Evolutionary conservation across 2,329 filamentous ascomycete genomes (phyloP).

Genomic region (Trichoderma brevicompactum): DNA sequence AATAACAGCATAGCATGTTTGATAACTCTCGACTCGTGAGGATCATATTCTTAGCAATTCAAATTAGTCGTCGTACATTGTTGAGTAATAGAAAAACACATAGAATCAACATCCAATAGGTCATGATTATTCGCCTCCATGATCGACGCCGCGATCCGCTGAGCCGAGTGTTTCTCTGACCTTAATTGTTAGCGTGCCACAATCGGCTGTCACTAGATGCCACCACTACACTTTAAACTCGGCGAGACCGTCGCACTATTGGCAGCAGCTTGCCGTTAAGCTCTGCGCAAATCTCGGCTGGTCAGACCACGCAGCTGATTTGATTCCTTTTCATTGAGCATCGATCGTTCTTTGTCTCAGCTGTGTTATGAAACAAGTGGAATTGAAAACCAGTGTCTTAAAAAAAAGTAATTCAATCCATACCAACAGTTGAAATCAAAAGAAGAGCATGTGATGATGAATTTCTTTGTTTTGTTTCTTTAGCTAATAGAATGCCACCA

Average conservation of each 20-base stretch:
- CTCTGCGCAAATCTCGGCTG: background rate
- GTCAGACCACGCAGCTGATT: constrained; percentile 4
- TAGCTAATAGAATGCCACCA: background rate
- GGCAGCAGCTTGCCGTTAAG: background rate
- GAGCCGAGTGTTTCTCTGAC: background rate
- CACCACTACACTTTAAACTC: too few species aligned
- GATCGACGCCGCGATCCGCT: too few species aligned
- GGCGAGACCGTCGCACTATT: background rate
- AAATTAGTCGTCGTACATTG: too few species aligned
- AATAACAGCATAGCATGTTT: too few species aligned
- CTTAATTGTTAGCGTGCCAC: constrained; percentile 18
- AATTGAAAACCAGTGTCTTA: background rate
- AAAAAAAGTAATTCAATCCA: background rate
- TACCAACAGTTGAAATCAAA: background rate
- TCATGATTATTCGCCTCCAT: too few species aligned
- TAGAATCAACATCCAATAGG: too few species aligned
- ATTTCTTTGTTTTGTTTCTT: background rate
- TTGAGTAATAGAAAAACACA: too few species aligned
- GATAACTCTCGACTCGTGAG: too few species aligned
- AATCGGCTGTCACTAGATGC: constrained; percentile 10
- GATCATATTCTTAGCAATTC: too few species aligned
- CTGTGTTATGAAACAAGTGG: background rate
- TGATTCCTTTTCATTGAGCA: too few species aligned
- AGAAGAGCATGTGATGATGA: background rate
- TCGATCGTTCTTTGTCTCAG: background rate